Percentiles rank a stretch among this genome's conserved stretches.
Conservation (phyloP, 768 basidiomycete species). For the Lentinula boryana region DNA sequence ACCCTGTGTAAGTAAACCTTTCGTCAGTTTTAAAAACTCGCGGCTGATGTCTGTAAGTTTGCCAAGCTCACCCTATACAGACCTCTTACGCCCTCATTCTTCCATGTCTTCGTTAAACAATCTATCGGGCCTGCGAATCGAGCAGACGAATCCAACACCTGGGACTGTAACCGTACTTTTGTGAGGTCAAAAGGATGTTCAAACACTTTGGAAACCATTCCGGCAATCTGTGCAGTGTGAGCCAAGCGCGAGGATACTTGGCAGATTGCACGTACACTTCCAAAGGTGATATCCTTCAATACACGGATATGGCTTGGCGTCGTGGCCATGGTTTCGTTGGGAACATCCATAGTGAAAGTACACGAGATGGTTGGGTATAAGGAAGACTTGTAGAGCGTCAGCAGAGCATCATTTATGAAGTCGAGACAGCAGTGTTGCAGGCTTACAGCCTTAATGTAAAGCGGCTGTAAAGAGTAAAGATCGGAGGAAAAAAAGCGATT, state of each 20-base stretch:
- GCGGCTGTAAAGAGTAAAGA: neutral
- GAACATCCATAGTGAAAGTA: constrained; percentile 78
- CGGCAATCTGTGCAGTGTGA: constrained; percentile 49
- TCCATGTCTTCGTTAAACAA: constrained; percentile 80
- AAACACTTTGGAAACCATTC: constrained; percentile 81
- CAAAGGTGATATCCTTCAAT: constrained; percentile 41
- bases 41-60: neutral
- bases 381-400: neutral
- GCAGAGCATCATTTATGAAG: neutral
- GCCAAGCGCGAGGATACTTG: neutral
- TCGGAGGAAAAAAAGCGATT: constrained; percentile 1
- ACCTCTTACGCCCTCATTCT: constrained; percentile 75
- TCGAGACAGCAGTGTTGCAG: neutral
- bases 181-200: constrained; percentile 93
- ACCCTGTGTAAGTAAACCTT: constrained; percentile 44
- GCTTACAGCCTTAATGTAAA: neutral
- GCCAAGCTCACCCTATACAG: constrained; percentile 71
- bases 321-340: constrained; percentile 43
- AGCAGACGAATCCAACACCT: constrained; percentile 64
- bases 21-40: neutral
- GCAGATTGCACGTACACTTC: constrained; percentile 30
- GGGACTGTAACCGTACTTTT: constrained; percentile 87
- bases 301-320: constrained; percentile 21
- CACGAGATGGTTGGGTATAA: constrained; percentile 79
- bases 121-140: constrained; percentile 85